Conservation (phyloP, 352 stramenopile genomes). For the Globisporangium cylindrosporum region DNA sequence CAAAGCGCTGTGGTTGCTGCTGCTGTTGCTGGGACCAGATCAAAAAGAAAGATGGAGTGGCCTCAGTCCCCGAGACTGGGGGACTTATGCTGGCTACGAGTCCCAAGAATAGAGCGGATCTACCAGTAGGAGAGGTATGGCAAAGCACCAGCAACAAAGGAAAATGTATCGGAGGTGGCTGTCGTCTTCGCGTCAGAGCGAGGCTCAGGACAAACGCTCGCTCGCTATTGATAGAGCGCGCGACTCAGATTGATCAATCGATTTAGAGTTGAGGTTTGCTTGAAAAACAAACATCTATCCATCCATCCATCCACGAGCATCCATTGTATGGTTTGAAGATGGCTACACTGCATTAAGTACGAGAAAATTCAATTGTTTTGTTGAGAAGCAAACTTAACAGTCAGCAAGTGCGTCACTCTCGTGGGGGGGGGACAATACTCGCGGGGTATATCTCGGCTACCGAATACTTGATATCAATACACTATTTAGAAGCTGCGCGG, state of each 20-base stretch:
- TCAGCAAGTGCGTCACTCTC: no score
- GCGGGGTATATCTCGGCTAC: no score
- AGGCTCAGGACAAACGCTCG: not conserved
- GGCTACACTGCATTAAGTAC: no score
- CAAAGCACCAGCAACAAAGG: not conserved
- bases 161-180: not conserved
- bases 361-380: no score
- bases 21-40: not conserved
- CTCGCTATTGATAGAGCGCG: conserved; percentile 11
- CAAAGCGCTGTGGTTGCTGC: not conserved
- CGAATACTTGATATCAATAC: no score
- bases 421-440: no score
- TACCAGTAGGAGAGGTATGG: not conserved
- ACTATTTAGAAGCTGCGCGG: no score
- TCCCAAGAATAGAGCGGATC: not conserved
- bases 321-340: no score
- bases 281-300: not conserved
- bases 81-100: not conserved
- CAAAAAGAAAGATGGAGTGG: not conserved
- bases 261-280: not conserved
- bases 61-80: not conserved
- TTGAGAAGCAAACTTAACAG: no score
- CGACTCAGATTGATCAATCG: conserved; percentile 1
- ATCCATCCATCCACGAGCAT: no score
- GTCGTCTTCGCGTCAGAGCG: not conserved